Evolutionary conservation across 176 grass and related monocot species (phyloP).

Genomic region (Neostapfia colusana): DNA sequence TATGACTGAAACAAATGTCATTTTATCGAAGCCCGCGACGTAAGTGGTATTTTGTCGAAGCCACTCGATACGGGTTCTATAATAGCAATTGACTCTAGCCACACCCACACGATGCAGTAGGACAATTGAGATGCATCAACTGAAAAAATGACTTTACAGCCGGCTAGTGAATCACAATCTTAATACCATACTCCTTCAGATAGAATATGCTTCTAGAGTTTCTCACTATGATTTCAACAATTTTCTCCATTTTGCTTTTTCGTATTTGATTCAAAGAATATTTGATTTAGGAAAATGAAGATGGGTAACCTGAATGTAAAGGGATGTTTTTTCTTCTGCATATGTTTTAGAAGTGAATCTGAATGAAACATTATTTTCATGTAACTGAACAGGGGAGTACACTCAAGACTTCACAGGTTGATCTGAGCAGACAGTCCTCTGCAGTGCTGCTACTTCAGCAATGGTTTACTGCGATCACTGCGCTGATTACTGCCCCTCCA

Average conservation of each 20-base stretch:
- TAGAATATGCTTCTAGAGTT: neutral
- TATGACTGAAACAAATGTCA: too few relatives aligned
- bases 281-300: neutral
- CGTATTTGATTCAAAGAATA: neutral
- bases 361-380: neutral
- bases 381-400: neutral
- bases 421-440: slow-evolving; percentile 5
- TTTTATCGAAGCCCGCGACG: too few relatives aligned
- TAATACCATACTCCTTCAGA: too few relatives aligned
- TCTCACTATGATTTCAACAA: neutral
- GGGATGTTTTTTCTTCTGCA: neutral
- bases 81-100: too few relatives aligned
- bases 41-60: too few relatives aligned
- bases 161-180: too few relatives aligned
- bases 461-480: slow-evolving; percentile 78
- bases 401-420: slow-evolving; percentile 21
- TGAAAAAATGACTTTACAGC: neutral
- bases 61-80: too few relatives aligned
- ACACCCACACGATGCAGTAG: neutral
- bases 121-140: neutral
- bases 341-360: neutral
- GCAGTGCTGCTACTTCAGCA: slow-evolving; percentile 13
- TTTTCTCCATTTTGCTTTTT: neutral
- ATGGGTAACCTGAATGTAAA: neutral
- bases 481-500: slow-evolving; percentile 32